Conservation (phyloP, 306 rosid species). For the Fragaria ananassa region DNA sequence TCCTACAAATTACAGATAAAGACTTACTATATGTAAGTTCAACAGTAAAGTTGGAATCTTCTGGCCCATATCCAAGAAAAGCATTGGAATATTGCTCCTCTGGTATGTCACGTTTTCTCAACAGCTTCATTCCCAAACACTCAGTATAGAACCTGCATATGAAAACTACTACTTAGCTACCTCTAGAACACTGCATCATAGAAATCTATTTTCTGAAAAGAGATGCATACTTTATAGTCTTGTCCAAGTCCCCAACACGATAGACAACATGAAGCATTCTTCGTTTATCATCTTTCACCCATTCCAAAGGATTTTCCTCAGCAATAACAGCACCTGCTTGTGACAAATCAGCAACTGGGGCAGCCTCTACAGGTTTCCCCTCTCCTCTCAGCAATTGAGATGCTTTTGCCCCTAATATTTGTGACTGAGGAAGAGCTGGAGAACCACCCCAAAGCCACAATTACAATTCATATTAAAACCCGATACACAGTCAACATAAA, state of each 20-base stretch:
- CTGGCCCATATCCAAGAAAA: conserved; percentile 71
- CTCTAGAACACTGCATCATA: not conserved
- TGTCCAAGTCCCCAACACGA: conserved; percentile 66
- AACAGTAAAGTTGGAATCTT: conserved; percentile 59
- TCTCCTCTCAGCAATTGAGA: conserved; percentile 40
- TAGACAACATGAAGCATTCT: conserved; percentile 69
- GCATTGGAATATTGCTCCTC: conserved; percentile 59
- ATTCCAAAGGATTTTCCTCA: conserved; percentile 47
- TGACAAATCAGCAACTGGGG: conserved; percentile 38
- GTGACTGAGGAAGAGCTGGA: conserved; percentile 40
- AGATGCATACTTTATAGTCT: conserved; percentile 55
- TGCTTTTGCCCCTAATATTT: conserved; percentile 41
- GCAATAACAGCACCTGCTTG: conserved; percentile 40
- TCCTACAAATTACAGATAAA: not conserved
- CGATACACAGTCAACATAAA: not conserved
- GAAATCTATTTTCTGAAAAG: not conserved
- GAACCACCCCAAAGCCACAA: conserved; percentile 23
- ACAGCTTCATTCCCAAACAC: conserved; percentile 75
- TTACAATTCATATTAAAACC: not conserved
- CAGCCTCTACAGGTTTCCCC: conserved; percentile 31
- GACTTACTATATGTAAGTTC: conserved; percentile 71
- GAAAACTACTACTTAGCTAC: not conserved
- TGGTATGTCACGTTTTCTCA: conserved; percentile 59
- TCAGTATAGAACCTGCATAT: conserved; percentile 61
- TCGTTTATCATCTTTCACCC: conserved; percentile 59